Base-by-base conservation (phyloP, 1,139 yeast species). In the Wickerhamomyces sp. region DNA sequence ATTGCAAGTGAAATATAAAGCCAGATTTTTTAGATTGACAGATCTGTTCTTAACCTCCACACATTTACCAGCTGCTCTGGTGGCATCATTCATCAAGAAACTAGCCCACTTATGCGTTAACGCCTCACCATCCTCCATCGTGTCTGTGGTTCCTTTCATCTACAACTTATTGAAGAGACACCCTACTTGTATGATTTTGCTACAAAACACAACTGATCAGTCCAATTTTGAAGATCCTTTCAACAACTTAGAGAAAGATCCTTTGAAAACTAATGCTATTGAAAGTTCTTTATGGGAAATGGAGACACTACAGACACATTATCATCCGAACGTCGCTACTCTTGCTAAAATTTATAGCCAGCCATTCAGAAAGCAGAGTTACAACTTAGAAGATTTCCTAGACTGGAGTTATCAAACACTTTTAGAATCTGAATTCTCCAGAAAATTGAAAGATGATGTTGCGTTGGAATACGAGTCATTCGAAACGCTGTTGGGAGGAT, bases 271-370 rank as follows among this genome's bases (percentile, higher is more conserved):
- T 1, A 66, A 75, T 21, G 97, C 98, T 3, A 66, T 89, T 28
- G 80, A 73, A 7, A 84, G 95, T 2, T 88, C 97, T 0, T 61
- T 89, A 30, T 91, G 98, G 98, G 98, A 91, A 58, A 57, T 91
- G 39, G 87, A 84, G 42, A 70, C 94, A 0, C 62, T 85, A 40
- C 78, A 81, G 69, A 62, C 74, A n/a, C 99, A 91, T 58, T 91
- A 87, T 54, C 97, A 91, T 59, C 97, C 98, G 10, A 91, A 91
- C 52, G 86, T 93, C 16, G 91, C 96, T 2, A 84, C 96, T 0
- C 66, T 91, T 49, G 96, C 96, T 11, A 81, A 78, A 55, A 85
- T 91, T 26, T 83, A 85, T 55, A 71, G 78, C 16, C 96, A 91
- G 57, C 96, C 96, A 4, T 89, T 91, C 62, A 76, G 81, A 54